Base-by-base conservation (phyloP, 805 yeast genomes). In the Ogataea wickerhamii region DNA sequence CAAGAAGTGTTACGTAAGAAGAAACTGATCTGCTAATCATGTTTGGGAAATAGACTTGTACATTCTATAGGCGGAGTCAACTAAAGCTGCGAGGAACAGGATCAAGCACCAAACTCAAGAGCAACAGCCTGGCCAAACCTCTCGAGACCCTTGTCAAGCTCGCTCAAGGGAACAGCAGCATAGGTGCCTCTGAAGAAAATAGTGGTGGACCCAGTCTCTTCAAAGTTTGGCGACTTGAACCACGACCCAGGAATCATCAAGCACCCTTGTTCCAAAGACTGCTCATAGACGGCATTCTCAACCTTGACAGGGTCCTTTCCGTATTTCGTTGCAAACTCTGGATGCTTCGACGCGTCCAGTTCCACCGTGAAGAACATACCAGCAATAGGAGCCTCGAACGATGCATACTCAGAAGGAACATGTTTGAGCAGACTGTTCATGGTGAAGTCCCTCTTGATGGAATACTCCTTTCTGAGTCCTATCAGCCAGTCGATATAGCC, bases 401-500 rank as follows among this genome's bases (percentile, higher is more conserved):
- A 49, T 28, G 69, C 61, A 30, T 68, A 56, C 28, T 61, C 63
- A 36, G 55, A 47, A 40, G 83, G 83, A 58, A 83, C 60, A 61
- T 73, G 68, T 50, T 79, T 73, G 52, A 65, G 67, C 50, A 89
- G 67, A 6, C 94, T 73, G 55, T 86, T 91, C 48, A 87, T 74
- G 34, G 96, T 86, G 49, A 78, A 80, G 59, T 93, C 91, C 68
- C 98, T 81, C 69, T 88, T 87, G 54, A 71, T 73, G 21, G 96
- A 80, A 73, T 91, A 91, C 60, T 85, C 91, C 26, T 73, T 71
- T 68, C 94, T 77, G 55, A 84, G 59, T 41, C 87, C 84, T 47
- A 86, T 80, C 57, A 88, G 75, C 96, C 96, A 88, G 63, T 86
- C 89, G 52, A 87, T 51, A 69, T 83, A 89, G 22, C 96, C 96